phyloP scores from a whole-genome alignment of 2,329 filamentous ascomycete species.

The Chrysosphaeria jannelii region DNA sequence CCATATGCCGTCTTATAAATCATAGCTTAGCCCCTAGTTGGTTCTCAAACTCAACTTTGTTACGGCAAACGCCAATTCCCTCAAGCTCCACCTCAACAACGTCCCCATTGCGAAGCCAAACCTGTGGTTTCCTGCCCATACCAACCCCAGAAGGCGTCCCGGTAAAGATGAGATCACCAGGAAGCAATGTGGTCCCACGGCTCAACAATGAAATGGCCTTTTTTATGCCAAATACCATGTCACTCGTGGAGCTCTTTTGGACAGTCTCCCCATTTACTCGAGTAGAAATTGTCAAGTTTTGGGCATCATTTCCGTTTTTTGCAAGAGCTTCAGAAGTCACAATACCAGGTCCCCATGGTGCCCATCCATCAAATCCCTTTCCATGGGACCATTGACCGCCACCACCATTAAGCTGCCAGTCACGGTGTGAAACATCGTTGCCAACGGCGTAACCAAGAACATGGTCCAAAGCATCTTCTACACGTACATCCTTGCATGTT shows the following conservation, averaged over 20 bases:
- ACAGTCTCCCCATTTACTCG: constrained; percentile 26
- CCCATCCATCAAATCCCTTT: constrained; percentile 51
- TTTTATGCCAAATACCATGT: constrained; percentile 32
- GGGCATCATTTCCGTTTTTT: constrained; percentile 21
- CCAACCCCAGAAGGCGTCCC: constrained; percentile 42
- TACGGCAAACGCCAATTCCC: constrained; percentile 27
- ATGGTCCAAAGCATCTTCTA: constrained; percentile 34
- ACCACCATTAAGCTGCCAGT: constrained; percentile 40
- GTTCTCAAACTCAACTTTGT: constrained; percentile 16
- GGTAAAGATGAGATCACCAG: constrained; percentile 35
- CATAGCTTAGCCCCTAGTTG: too few relatives aligned
- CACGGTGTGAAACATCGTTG: constrained; percentile 55
- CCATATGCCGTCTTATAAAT: too few relatives aligned
- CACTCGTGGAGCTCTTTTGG: constrained; percentile 24
- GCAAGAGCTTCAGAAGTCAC: constrained; percentile 20
- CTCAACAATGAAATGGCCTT: constrained; percentile 28
- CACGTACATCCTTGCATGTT: constrained; percentile 30
- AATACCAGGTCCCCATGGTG: constrained; percentile 41
- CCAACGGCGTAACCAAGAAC: constrained; percentile 47
- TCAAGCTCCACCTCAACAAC: constrained; percentile 38
- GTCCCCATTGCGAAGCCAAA: constrained; percentile 43
- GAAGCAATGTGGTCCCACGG: constrained; percentile 28
- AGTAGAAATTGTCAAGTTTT: constrained; percentile 23
- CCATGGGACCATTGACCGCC: constrained; percentile 41
- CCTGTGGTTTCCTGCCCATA: constrained; percentile 32